Evolutionary conservation across 2,329 filamentous ascomycete species (phyloP).

Genomic region (Colletotrichum navitas): DNA sequence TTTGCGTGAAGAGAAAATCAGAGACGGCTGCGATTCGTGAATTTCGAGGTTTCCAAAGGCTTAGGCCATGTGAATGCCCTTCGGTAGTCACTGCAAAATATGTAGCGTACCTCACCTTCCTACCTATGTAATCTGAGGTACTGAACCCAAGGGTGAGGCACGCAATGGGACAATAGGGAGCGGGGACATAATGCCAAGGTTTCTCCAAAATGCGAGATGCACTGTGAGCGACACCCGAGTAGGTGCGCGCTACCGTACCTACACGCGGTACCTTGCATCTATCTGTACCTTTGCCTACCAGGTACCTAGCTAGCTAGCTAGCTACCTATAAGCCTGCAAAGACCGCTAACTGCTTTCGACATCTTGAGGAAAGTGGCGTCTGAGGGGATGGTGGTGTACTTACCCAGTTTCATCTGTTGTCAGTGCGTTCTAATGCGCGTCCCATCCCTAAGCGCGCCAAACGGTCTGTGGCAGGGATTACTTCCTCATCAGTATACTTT

Average conservation of each 20-base stretch:
- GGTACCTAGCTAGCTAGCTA: too few relatives aligned
- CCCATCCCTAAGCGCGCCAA: background rate
- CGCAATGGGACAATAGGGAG: background rate
- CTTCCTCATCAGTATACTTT: background rate
- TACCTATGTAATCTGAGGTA: background rate
- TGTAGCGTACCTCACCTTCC: background rate
- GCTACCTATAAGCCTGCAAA: background rate
- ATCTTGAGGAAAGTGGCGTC: background rate
- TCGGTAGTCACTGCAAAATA: background rate
- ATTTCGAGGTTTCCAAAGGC: background rate
- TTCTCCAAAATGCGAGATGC: background rate
- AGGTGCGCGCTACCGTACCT: background rate
- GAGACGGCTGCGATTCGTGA: background rate
- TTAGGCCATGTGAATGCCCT: background rate
- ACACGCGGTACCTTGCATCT: slow-evolving; percentile 1
- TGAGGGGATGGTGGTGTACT: background rate
- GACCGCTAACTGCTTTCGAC: background rate
- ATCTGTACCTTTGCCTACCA: background rate
- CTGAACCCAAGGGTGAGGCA: background rate
- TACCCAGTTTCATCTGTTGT: background rate
- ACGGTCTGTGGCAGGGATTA: background rate
- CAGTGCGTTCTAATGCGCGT: background rate
- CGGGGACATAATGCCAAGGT: background rate
- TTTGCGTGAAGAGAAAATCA: background rate
- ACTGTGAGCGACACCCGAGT: background rate